Evolutionary conservation across 805 yeast species (phyloP), one percentile per base, ranked within the genome.

Genomic region (Lipomyces japonicus): DNA sequence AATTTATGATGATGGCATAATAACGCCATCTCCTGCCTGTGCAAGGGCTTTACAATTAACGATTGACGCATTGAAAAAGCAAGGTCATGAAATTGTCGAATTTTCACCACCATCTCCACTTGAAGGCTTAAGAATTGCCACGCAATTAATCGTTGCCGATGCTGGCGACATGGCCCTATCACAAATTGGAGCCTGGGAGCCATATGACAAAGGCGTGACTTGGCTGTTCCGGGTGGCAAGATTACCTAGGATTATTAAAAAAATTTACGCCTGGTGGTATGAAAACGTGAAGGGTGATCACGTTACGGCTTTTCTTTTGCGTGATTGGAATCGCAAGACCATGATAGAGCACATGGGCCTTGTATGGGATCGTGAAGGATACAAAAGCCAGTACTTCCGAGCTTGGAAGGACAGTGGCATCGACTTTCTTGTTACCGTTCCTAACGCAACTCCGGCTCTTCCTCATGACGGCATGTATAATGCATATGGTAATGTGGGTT

Each of bases 101-200:
- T 75, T 74, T 66, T 62, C 60, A 4, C 67, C 76, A 3, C 79
- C 86, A 30, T 75, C 71, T 45, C 78, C 80, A 2, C 64, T 78
- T 44, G 75, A 77, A 59, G 83, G 83, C 21, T 76, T 75, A 52
- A 81, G 83, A 2, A 74, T 82, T 40, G 86, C 75, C 52, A 61
- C 74, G 40, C 72, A 67, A 50, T 54, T 71, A 40, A 63, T 71
- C 32, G 49, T 58, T 31, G 66, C 69, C 4, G 75, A 71, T 45
- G 71, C 66, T 14, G 67, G 65, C 40, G 49, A 62, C 22, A 55
- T 60, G 31, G 64, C 63, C 12, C 53, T 62, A 10, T 51, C 58
- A 3, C 57, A 51, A 24, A 31, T 53, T 18, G 23, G 46, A 7
- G 9, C 37, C 34, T 60, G 57, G 43, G 75, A 71, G 60, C 50